These are phyloP conservation scores for Monosporozyma unispora DNA, from an alignment of 805 yeast genomes.

Conservation along the genomic window DNA sequence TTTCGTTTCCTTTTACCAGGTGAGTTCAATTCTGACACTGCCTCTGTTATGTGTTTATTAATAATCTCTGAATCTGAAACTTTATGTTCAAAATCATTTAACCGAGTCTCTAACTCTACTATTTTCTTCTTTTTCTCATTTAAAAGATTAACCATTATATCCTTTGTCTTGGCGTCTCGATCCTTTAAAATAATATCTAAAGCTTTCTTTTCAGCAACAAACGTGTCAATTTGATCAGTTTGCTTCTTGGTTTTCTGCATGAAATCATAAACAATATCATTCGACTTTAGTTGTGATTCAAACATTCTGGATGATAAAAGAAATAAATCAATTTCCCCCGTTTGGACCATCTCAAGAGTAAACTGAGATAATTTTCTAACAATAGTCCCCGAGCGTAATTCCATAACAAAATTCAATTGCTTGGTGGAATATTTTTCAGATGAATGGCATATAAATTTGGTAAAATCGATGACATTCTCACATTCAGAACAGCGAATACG, in stretches of 20 bases:
- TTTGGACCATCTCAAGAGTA: constrained; percentile 7
- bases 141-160: constrained; percentile 15
- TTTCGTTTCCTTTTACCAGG: constrained; percentile 18
- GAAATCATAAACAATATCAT: constrained; percentile 7
- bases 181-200: constrained; percentile 12
- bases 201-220: constrained; percentile 7
- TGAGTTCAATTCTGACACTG: constrained; percentile 16
- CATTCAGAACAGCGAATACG: neutral
- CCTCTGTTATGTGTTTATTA: constrained; percentile 12
- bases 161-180: constrained; percentile 18
- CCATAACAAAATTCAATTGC: neutral
- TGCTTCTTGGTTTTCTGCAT: neutral
- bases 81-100: constrained; percentile 4
- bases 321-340: constrained; percentile 22
- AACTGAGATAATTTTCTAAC: constrained; percentile 19
- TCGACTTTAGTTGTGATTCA: constrained; percentile 8
- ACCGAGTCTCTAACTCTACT: constrained; percentile 8
- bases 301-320: constrained; percentile 14
- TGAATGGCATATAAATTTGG: neutral
- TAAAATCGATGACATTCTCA: neutral
- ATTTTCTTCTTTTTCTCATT: constrained; percentile 25
- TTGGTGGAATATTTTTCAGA: neutral
- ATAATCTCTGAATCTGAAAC: constrained; percentile 13
- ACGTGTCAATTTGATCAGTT: constrained; percentile 1
- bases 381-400: constrained; percentile 1